Conservation (phyloP, 768 basidiomycete genomes). For the Agrocybe pediades region DNA sequence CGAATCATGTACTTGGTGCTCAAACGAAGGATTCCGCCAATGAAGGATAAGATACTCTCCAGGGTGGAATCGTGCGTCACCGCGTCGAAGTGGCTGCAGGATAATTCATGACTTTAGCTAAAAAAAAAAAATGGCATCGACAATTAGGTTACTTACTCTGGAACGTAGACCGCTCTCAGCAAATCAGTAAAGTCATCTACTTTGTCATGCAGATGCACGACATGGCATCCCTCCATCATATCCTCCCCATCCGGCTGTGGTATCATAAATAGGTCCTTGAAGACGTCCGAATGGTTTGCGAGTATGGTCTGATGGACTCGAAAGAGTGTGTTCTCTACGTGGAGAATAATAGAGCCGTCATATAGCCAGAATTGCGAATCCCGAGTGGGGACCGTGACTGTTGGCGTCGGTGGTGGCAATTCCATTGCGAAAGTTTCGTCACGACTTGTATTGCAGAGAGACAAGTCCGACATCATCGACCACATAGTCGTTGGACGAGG, state of each 20-base stretch:
- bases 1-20: slow-evolving; percentile 62
- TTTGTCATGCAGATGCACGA: slow-evolving; percentile 51
- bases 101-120: not conserved
- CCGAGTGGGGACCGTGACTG: slow-evolving; percentile 12
- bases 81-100: slow-evolving; percentile 36
- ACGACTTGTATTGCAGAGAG: not conserved
- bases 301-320: slow-evolving; percentile 48
- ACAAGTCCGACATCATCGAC: slow-evolving; percentile 1
- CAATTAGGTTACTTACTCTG: slow-evolving; percentile 34
- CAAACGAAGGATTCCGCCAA: slow-evolving; percentile 60
- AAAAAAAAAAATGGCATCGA: not conserved
- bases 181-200: slow-evolving; percentile 50
- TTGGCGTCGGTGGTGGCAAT: not conserved
- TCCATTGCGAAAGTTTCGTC: not conserved
- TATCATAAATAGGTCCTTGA: slow-evolving; percentile 60
- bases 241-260: slow-evolving; percentile 49
- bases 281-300: slow-evolving; percentile 62
- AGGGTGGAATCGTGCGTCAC: slow-evolving; percentile 36
- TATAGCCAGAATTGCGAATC: slow-evolving; percentile 43
- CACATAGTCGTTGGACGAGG: slow-evolving; percentile 8
- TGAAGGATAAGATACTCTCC: slow-evolving; percentile 44
- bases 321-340: slow-evolving; percentile 41
- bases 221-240: slow-evolving; percentile 49
- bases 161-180: slow-evolving; percentile 53
- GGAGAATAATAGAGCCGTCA: slow-evolving; percentile 47